Evolutionary conservation across 257 asterid species (phyloP), one percentile per base, ranked within the genome.

Genomic region (Solanum gandarillasii): DNA sequence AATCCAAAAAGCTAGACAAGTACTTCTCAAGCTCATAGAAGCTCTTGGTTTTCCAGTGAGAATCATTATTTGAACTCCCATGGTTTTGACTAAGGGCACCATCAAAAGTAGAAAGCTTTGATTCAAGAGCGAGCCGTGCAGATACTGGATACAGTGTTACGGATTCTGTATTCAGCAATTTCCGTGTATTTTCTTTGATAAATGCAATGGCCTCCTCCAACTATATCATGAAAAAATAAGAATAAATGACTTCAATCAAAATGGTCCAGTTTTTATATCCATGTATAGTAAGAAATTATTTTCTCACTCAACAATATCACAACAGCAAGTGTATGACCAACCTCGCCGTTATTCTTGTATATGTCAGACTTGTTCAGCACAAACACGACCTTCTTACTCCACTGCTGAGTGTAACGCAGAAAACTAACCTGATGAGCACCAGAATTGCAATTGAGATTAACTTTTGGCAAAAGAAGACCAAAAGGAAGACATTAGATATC

Each of bases 391-490:
- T 94, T 95, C 89, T 97, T 96, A 96, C 92, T 92, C 99, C 99
- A 97, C 86, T 96, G 96, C 90, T 97, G 99, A 89, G 93, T 96
- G 87, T 96, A 97, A 88, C 98, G 98, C 87, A 97, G 98, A 93
- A 97, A 96, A 89, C 91, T 85, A 88, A 96, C 99, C 99, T 96
- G 95, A 74, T 82, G 87, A 79, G 67, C 83, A 90, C 85, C 90
- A 91, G 85, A 70, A 72, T 58, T 83, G 27, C 58, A 79, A 68
- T 62, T 31, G 39, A 70, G 41, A 87, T 91, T 72, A 91, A 90
- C 83, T 74, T 91, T 29, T 20, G 83, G 83, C 87, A 72, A 90
- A 86, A 89, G 73, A 75, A 89, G 68, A 74, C 6, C 52, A 36
- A 74, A 36, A 36, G 52, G 12, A 74, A 34, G 81, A 74, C 52